These are phyloP conservation scores for Aspergillus ochraceoroseus DNA, from an alignment of 2,329 filamentous ascomycete species.

Conservation along the genomic window DNA sequence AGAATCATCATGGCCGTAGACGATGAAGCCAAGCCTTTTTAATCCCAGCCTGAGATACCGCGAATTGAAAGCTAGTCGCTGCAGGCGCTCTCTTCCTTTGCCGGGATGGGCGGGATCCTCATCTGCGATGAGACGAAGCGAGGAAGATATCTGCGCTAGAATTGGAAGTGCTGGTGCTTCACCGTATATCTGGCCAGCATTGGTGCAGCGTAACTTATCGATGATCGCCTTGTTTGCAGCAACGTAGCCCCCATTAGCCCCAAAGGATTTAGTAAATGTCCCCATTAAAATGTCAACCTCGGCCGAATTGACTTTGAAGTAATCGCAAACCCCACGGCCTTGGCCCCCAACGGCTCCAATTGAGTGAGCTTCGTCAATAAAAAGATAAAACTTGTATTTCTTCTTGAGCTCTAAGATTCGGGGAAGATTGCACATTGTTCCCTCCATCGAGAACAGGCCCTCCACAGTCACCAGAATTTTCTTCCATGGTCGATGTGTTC, in stretches of 20 bases:
- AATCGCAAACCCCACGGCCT: slow-evolving; percentile 92
- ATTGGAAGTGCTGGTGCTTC: slow-evolving; percentile 82
- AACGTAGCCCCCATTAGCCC: slow-evolving; percentile 91
- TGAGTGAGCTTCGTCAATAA: slow-evolving; percentile 91
- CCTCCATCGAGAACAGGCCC: slow-evolving; percentile 96
- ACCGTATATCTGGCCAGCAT: slow-evolving; percentile 76
- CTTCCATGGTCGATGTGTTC: slow-evolving; percentile 94
- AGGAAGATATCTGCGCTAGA: slow-evolving; percentile 79
- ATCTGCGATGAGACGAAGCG: slow-evolving; percentile 78
- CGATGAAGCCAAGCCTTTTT: slow-evolving; percentile 88
- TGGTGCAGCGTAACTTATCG: slow-evolving; percentile 76
- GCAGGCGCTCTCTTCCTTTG: slow-evolving; percentile 85
- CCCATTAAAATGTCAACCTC: slow-evolving; percentile 95
- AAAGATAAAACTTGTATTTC: slow-evolving; percentile 92
- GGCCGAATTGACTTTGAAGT: slow-evolving; percentile 78
- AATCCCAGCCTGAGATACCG: slow-evolving; percentile 88
- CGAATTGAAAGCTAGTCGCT: slow-evolving; percentile 93
- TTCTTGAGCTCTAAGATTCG: slow-evolving; percentile 77
- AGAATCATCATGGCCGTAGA: slow-evolving; percentile 92
- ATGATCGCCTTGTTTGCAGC: slow-evolving; percentile 83
- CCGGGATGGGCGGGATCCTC: slow-evolving; percentile 65
- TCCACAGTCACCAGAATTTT: slow-evolving; percentile 95
- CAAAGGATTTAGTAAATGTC: slow-evolving; percentile 93
- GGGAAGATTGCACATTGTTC: slow-evolving; percentile 91
- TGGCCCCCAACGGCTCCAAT: slow-evolving; percentile 81